Evolutionary conservation across 2,329 filamentous ascomycete species (phyloP), one percentile per base, ranked within the genome.

Genomic region (Aspergillus flavus): DNA sequence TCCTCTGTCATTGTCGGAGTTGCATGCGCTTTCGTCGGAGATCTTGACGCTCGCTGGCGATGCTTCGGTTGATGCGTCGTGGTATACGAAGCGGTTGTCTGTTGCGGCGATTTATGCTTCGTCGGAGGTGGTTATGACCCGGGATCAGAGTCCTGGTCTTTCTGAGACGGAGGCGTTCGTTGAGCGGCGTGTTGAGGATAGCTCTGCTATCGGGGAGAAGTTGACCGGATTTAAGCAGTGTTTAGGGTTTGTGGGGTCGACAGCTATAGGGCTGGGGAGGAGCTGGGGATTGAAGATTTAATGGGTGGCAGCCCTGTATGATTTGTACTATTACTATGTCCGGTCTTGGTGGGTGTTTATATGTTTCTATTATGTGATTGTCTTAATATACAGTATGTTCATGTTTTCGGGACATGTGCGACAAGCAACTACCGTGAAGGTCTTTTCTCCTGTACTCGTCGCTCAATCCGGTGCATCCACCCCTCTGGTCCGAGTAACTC

Each of bases 41-140:
- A 96, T 99, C 58, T 92, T 91, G 85, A 93, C 91, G 73, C 86
- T 97, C 4, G 87, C 94, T 0, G 92, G 93, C 57, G 95, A 98
- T 77, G 83, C 81, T 26, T 86, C 89, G 26, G 91, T 97, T 64
- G 94, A 98, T 77, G 86, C 87, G 4, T 89, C 88, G 5, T 99
- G 95, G 95, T 99, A 99, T 71, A 89, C 88, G 2, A 91, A 90
- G 75, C 84, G 89, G 4, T 83, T 87, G 10, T 85, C 83, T 0
- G 76, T 92, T 28, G 84, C 86, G 0, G 84, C 84, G 2, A 83
- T 91, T n/a, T 92, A 91, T 73, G 92, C 92, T 58, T 87, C 89
- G 39, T 86, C 90, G 61, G 95, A 99, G 79, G 82, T 97, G 6
- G 96, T 94, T 80, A 97, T 98, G 93, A 97, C 93, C 26, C 93